Percentiles rank a stretch among this genome's conserved stretches.
Conservation (phyloP, 768 basidiomycete species). For the Leccinum variicolor region DNA sequence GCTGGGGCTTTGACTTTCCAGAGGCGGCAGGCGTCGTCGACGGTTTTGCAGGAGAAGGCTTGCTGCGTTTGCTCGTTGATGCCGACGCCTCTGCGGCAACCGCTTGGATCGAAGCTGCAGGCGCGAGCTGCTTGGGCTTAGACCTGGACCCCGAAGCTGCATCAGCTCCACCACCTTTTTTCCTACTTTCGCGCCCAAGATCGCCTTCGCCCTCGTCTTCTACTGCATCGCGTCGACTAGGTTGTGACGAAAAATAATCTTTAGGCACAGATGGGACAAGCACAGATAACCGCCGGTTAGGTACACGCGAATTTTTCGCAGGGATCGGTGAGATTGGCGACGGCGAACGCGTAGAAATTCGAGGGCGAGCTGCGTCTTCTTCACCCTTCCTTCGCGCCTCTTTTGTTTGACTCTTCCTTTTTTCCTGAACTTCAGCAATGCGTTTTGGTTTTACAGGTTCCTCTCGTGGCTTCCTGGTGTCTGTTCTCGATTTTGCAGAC, state of each 20-base stretch:
- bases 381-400: neutral
- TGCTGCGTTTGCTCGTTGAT: slow-evolving; percentile 15
- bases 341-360: slow-evolving; percentile 8
- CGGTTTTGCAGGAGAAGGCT: slow-evolving; percentile 16
- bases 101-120: slow-evolving; percentile 19
- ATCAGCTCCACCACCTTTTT: neutral
- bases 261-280: slow-evolving; percentile 25
- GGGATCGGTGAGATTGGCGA: slow-evolving; percentile 2
- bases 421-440: slow-evolving; percentile 1
- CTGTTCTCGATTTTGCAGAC: neutral
- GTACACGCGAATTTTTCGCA: neutral
- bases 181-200: neutral
- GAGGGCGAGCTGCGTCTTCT: neutral
- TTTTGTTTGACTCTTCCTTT: neutral
- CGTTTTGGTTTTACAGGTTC: neutral
- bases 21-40: neutral
- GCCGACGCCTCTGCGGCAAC: slow-evolving; percentile 25
- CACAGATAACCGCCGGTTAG: slow-evolving; percentile 26
- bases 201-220: neutral
- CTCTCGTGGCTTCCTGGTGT: neutral
- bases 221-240: neutral
- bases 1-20: slow-evolving; percentile 3
- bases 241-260: slow-evolving; percentile 25
- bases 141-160: neutral
- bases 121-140: slow-evolving; percentile 6